Base-by-base conservation (phyloP, 306 rosid species). In the Senna tora region DNA sequence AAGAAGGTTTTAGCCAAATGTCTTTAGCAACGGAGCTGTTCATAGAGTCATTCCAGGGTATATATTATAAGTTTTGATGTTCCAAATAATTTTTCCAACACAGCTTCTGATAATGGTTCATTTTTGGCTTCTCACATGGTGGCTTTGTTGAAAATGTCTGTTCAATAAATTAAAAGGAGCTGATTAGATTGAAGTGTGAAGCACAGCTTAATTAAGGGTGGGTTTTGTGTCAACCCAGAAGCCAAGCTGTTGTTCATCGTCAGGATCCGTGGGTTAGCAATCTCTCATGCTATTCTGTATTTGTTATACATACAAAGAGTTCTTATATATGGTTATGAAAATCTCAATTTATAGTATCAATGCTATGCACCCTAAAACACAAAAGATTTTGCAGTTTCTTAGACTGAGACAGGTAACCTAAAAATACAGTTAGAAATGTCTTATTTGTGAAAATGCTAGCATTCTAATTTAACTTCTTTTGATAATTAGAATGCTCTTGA, bases 181-280 rank as follows among this genome's bases (percentile, higher is more conserved):
- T 91, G 69, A 82, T 91, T 66, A 70, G 71, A 14, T 76, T 91
- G 82, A 91, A 91, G 83, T 90, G 96, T 34, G 96, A 91, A 67
- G 97, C 96, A 1, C 89, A 84, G 73, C 85, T n/a, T n/a, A n/a
- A n/a, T 91, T n/a, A 89, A 84, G 79, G 97, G 91, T 28, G 93
- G 97, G 21, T 91, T 91, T 74, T 85, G 87, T 71, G 97, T 92
- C 2, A 61, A 84, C 13, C 93, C 97, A 0, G 93, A 89, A 73
- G 93, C 91, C 69, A 92, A 87, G 79, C 89, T 92, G 11, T 67
- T 87, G 84, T 92, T 89, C 83, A 89, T 91, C 25, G 55, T 86
- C 76, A 79, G 96, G 75, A 91, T 89, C 75, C 91, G 93, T 16
- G 96, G 96, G 97, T 74, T 3, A 13, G 39, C 42, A 8, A 43